Conservation (phyloP, 164 flowering plant genomes). For the Litsea cubeba region DNA sequence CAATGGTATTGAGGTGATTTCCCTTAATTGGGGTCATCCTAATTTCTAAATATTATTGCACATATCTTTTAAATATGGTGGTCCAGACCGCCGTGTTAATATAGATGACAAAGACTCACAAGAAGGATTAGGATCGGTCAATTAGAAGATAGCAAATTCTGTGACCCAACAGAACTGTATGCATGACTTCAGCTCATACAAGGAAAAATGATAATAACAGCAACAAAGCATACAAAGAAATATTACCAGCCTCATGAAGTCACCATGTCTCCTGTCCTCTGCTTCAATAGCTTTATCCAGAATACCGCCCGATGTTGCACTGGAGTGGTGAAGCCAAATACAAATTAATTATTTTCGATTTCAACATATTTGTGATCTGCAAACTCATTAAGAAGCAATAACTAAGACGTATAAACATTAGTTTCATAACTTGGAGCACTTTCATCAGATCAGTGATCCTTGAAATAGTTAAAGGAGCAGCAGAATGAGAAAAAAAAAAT, state of each 20-base stretch:
- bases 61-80: too few relatives aligned
- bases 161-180: not conserved
- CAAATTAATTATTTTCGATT: not conserved
- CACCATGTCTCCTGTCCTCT: conserved; percentile 87
- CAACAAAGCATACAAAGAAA: conserved; percentile 1
- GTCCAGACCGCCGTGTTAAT: too few relatives aligned
- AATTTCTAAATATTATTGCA: too few relatives aligned
- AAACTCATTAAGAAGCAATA: not conserved
- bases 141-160: not conserved
- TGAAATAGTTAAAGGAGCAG: too few relatives aligned
- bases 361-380: not conserved
- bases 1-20: too few relatives aligned
- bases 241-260: conserved; percentile 84
- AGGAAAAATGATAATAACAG: not conserved
- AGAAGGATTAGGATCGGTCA: not conserved
- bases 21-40: too few relatives aligned
- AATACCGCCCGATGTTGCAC: conserved; percentile 98
- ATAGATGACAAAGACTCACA: too few relatives aligned
- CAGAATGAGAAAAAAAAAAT: too few relatives aligned
- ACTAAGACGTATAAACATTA: not conserved
- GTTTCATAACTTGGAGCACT: too few relatives aligned
- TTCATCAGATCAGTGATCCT: too few relatives aligned
- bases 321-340: conserved; percentile 31
- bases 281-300: conserved; percentile 94
- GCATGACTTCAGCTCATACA: not conserved